Evolutionary conservation across 2,329 filamentous ascomycete genomes (phyloP), one percentile per base, ranked within the genome.

Genomic region (Dactylellina haptotyla): DNA sequence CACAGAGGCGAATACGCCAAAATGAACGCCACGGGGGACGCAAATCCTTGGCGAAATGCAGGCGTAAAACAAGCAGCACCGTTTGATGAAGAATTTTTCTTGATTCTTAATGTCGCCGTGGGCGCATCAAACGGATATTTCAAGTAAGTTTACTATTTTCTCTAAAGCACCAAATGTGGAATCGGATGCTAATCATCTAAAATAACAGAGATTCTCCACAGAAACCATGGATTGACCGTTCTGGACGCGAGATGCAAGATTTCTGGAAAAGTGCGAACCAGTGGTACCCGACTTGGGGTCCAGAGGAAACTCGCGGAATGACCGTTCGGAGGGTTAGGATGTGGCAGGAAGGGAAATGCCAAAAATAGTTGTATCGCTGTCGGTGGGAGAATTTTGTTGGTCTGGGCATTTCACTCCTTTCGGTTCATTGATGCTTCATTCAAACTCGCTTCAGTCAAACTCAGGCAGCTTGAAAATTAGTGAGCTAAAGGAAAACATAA

Each of bases 71-170:
- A 57, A 26, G 84, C 83, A 69, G 83, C 84, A 2, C 84, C 84
- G 0, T 86, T 86, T 77, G 84, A 86, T 76, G 82, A 85, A 76
- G 76, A 80, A 0, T 86, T 86, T 75, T 85, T 84, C 74, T 79
- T 86, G 14, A 83, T 85, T 34, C 77, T 86, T 25, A 84, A 84
- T 75, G 83, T 86, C 0, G 84, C 84, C 0, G 83, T 85, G 32
- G 84, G 84, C 1, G 79, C 80, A 39, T 82, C 78, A 4, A 85
- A 84, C 63, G 84, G 84, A 20, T 23, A 25, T 64, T 79, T 45
- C 61, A 82, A 80, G 58, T 72, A 57, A 72, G 66, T 64, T 1
- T 25, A 9, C 25, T 16, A 51, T n/a, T 25, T 10, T 14, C 18
- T 66, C 32, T 6, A 6, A 45, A 16, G 10, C 10, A 8, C 4